phyloP scores from a whole-genome alignment of 2,329 filamentous ascomycete species.

The Microcyclosporella mali region DNA sequence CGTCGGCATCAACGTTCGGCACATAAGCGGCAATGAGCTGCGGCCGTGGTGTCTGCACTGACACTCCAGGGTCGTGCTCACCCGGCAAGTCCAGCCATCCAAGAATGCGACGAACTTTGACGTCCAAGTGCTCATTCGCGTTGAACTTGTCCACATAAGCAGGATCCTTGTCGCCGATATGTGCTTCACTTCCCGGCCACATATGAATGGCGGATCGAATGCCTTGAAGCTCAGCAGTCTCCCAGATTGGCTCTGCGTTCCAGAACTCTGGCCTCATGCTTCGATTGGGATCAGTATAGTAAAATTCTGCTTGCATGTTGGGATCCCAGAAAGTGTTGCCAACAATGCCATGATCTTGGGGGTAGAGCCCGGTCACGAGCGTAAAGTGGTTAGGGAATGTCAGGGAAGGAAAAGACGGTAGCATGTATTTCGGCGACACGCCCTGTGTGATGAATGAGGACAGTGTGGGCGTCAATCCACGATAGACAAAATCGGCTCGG shows the following conservation, averaged over 20 bases:
- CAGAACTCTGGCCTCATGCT: constrained; percentile 90
- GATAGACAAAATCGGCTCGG: constrained; percentile 82
- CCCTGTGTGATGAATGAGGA: constrained; percentile 73
- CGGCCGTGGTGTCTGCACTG: constrained; percentile 55
- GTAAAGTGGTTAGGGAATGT: constrained; percentile 96
- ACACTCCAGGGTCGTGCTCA: constrained; percentile 47
- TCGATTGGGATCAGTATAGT: constrained; percentile 68
- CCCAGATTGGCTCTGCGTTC: constrained; percentile 90
- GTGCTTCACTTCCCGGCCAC: constrained; percentile 96
- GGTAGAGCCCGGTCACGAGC: constrained; percentile 83
- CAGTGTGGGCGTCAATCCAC: constrained; percentile 75
- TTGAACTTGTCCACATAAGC: constrained; percentile 82
- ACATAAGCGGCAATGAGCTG: constrained; percentile 94
- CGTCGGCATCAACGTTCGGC: constrained; percentile 80
- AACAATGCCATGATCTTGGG: constrained; percentile 86
- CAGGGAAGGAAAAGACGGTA: constrained; percentile 88
- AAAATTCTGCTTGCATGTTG: constrained; percentile 68
- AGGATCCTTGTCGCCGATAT: constrained; percentile 68
- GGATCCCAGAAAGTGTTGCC: constrained; percentile 95
- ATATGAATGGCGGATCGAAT: constrained; percentile 83
- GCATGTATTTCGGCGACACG: constrained; percentile 87
- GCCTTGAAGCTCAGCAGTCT: constrained; percentile 77
- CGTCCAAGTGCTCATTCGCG: constrained; percentile 62
- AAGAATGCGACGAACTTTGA: constrained; percentile 74
- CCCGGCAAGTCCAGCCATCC: constrained; percentile 81